Percentiles rank a stretch among this genome's conserved stretches.
phyloP scores from a whole-genome alignment of 108 stramenopile genomes.

The Parietichytrium sp. region DNA sequence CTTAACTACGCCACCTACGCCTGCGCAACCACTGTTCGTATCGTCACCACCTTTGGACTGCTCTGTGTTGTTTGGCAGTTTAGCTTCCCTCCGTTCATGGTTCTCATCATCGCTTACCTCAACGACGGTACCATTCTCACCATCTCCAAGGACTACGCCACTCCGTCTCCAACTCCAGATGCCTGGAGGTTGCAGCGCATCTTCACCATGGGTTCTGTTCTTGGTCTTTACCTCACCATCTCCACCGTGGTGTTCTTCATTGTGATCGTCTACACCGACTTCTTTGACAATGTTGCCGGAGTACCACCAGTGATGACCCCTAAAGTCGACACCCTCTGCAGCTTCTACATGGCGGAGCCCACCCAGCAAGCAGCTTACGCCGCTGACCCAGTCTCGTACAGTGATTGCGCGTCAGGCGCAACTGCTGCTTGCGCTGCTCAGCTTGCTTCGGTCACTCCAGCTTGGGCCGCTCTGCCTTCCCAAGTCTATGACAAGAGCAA shows the following conservation, averaged over 20 bases:
- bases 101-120: conserved; percentile 76
- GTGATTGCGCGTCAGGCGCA: conserved; percentile 59
- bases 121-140: conserved; percentile 81
- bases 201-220: conserved; percentile 59
- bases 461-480: conserved; percentile 27
- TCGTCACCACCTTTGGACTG: conserved; percentile 26
- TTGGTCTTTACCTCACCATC: conserved; percentile 55
- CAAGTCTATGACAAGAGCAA: not conserved
- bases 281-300: conserved; percentile 41
- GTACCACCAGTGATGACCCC: conserved; percentile 24
- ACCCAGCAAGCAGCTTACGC: conserved; percentile 53
- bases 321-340: conserved; percentile 65
- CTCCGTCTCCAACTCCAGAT: conserved; percentile 64
- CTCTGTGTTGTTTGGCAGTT: conserved; percentile 66
- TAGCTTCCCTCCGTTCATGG: conserved; percentile 72
- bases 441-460: conserved; percentile 55
- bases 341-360: conserved; percentile 71
- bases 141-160: conserved; percentile 78
- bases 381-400: conserved; percentile 56
- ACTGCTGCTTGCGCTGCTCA: conserved; percentile 51
- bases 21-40: conserved; percentile 48
- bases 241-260: conserved; percentile 64
- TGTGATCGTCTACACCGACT: conserved; percentile 50
- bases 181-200: conserved; percentile 58
- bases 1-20: conserved; percentile 73